A percentile compares a stretch with the other conserved stretches of the same genome.
Conservation (phyloP, 2,329 filamentous ascomycete species). For the Aspergillus carbonarius region DNA sequence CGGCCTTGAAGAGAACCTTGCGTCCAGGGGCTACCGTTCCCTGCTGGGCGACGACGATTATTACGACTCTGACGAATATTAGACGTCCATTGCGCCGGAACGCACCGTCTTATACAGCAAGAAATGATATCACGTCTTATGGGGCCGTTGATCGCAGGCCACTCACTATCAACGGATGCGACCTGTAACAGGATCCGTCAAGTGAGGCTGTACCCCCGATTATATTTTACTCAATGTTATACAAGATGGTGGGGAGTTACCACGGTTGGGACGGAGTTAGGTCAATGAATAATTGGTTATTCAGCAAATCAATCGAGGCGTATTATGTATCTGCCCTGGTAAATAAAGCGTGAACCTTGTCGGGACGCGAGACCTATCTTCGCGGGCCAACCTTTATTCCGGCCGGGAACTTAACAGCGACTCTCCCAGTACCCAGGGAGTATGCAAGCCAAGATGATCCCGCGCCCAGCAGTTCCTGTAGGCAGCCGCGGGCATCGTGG, state of each 20-base stretch:
- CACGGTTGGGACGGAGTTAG: neutral
- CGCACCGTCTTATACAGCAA: neutral
- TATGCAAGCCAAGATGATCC: neutral
- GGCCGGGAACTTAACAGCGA: neutral
- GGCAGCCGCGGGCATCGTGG: neutral
- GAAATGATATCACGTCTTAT: neutral
- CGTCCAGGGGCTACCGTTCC: constrained; percentile 73
- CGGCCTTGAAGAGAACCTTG: constrained; percentile 84
- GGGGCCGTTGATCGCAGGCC: neutral
- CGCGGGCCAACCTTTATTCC: neutral
- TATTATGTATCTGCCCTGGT: neutral
- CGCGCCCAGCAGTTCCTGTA: neutral
- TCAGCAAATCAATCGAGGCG: neutral
- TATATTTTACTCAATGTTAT: neutral
- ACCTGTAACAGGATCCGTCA: neutral
- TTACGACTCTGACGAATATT: constrained; percentile 68
- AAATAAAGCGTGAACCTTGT: neutral
- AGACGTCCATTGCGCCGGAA: constrained; percentile 12
- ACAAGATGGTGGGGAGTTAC: constrained; percentile 1
- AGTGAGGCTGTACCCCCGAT: neutral
- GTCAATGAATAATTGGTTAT: neutral
- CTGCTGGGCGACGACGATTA: constrained; percentile 74
- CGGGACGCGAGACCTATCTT: neutral
- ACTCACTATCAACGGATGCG: neutral
- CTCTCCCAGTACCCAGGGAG: neutral